Base-by-base conservation (phyloP, 495 filamentous ascomycete genomes). In the Collariella sp. region DNA sequence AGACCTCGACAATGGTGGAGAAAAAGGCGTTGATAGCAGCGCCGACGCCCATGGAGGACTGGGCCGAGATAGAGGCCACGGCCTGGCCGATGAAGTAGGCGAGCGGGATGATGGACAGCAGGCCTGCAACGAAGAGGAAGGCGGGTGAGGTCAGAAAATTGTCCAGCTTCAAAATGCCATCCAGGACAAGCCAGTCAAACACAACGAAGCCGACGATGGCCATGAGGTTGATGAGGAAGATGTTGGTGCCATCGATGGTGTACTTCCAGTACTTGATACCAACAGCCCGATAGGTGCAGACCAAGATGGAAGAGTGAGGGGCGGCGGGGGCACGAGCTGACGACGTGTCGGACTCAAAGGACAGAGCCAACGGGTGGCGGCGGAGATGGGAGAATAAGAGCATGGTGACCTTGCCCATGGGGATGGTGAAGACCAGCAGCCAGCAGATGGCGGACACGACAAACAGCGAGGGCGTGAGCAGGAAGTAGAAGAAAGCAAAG, bases 61-160 rank as follows among this genome's bases (percentile, higher is more conserved):
- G 93, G 9, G 93, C 93, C 15, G 93, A 97, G 60, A 99, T 97
- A 33, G 93, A 97, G n/a, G 93, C 93, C 39, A 99, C 93, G 47
- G 93, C 93, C 70, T 99, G 93, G 9, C 93, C 93, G 68, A 99
- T 99, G 73, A 97, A 99, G 70, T 99, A 97, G 26, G 93, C 93
- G n/a, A 99, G 70, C 19, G 93, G 93, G 43, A 97, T 95, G 67
- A 97, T 91, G 40, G 91, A 96, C 56, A 90, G 78, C 12, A 99
- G 75, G 19, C 88, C 86, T 3, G 89, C 76, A 4, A 83, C 78
- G 70, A 99, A 99, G 36, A 99, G 76, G 49, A 96, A 82, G 18
- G 85, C 89, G 5, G 88, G 83, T 42, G 83, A 77, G 2, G 91
- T 95, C 50, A 96, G 57, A 65, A 78, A 79, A 52, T 75, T 83